Evolutionary conservation across 805 yeast species (phyloP).

Genomic region (Isabelozyma heimii): DNA sequence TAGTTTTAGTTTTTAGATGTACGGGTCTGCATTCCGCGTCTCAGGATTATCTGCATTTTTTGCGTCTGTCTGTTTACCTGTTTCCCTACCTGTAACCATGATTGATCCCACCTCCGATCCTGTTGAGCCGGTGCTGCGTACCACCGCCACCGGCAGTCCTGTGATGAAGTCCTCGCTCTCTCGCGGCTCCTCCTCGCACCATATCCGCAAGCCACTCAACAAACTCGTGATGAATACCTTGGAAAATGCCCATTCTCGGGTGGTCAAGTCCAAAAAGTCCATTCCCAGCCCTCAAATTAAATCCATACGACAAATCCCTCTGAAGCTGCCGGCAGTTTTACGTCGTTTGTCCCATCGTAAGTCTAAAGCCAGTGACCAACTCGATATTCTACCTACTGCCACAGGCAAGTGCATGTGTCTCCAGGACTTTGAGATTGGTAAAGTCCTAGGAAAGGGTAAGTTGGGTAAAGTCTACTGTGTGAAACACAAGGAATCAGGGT

Average conservation of each 20-base stretch:
- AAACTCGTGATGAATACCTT: constrained; percentile 11
- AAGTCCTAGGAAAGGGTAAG: constrained; percentile 87
- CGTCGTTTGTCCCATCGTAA: background rate
- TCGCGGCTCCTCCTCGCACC: background rate
- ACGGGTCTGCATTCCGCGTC: background rate
- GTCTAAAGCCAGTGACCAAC: background rate
- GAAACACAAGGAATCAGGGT: constrained; percentile 69
- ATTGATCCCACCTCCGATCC: no score
- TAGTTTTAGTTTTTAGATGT: background rate
- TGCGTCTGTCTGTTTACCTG: background rate
- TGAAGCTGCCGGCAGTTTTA: background rate
- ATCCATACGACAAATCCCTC: background rate
- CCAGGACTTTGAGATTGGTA: constrained; percentile 81
- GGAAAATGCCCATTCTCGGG: constrained; percentile 3
- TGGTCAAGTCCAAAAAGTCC: constrained; percentile 1
- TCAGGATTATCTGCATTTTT: no score
- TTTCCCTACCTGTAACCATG: background rate
- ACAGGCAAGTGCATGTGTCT: constrained; percentile 20
- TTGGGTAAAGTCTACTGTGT: constrained; percentile 93
- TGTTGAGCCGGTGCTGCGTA: background rate
- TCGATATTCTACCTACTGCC: background rate
- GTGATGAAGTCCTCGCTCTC: background rate
- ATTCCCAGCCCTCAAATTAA: background rate
- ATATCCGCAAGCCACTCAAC: constrained; percentile 10
- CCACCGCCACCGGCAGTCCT: background rate